Evolutionary conservation across 768 basidiomycete genomes (phyloP).

Genomic region (Macrocybe gigantea): DNA sequence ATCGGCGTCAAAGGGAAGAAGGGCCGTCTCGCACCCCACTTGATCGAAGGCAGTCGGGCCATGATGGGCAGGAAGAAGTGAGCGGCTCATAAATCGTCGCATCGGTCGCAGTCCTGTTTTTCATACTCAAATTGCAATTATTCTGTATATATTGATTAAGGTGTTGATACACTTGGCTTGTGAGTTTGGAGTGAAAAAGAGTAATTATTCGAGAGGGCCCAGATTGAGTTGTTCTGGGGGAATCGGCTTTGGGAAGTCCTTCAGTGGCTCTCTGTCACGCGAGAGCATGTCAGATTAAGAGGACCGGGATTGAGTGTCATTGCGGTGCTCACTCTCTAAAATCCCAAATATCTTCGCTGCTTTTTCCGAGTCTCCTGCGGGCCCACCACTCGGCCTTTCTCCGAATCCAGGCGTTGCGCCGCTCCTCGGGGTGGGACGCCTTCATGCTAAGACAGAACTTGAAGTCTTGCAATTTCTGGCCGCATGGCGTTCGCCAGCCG

Average conservation of each 20-base stretch:
- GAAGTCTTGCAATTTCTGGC: conserved; percentile 81
- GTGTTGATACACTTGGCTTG: too few relatives aligned
- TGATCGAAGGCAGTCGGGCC: too few relatives aligned
- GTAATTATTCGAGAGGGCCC: too few relatives aligned
- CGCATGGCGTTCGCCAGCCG: conserved; percentile 69
- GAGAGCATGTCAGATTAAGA: neutral
- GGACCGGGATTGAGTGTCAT: neutral
- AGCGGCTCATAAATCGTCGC: too few relatives aligned
- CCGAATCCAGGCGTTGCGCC: conserved; percentile 78
- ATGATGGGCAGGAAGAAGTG: too few relatives aligned
- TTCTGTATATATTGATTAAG: too few relatives aligned
- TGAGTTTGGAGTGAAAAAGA: too few relatives aligned
- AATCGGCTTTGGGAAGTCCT: conserved; percentile 41
- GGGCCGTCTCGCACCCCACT: too few relatives aligned
- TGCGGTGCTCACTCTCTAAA: conserved; percentile 59
- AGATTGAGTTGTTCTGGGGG: neutral
- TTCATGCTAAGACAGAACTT: conserved; percentile 92
- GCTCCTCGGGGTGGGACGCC: conserved; percentile 67
- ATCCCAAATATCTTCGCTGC: conserved; percentile 96
- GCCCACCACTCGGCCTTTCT: conserved; percentile 96
- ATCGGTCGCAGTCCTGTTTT: too few relatives aligned
- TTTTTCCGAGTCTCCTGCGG: conserved; percentile 59
- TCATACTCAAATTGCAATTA: too few relatives aligned
- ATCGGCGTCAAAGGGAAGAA: too few relatives aligned
- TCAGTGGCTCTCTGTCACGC: conserved; percentile 38